Conservation (phyloP, 169 alveolate genomes). For the Eimeria mitis region DNA sequence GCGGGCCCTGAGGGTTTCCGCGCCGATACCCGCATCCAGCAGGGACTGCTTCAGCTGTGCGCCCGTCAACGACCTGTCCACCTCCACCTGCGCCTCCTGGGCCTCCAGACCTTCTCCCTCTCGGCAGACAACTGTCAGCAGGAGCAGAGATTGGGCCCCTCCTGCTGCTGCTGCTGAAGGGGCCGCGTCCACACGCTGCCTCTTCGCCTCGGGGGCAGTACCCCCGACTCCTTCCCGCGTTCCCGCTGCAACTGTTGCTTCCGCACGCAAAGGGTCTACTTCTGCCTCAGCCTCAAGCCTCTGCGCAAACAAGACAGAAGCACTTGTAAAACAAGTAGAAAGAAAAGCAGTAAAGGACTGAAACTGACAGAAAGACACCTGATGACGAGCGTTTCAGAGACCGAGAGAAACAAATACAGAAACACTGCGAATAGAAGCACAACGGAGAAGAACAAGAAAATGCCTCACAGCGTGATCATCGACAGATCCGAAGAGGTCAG, state of each 20-base stretch:
- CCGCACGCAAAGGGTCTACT: slow-evolving; percentile 28
- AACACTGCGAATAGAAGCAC: too few species aligned
- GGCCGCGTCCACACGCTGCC: slow-evolving; percentile 61
- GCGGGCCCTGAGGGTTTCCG: slow-evolving; percentile 44
- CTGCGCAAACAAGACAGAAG: not conserved
- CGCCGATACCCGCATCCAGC: slow-evolving; percentile 79
- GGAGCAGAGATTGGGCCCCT: not conserved
- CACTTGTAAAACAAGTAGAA: not conserved
- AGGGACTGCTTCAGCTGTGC: slow-evolving; percentile 77
- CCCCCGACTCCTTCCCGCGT: not conserved
- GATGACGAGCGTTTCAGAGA: not conserved
- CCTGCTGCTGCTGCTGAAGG: slow-evolving; percentile 26
- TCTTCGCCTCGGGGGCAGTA: slow-evolving; percentile 59
- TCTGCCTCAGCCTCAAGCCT: slow-evolving; percentile 61
- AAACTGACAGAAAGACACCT: too few species aligned
- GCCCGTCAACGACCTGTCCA: slow-evolving; percentile 54
- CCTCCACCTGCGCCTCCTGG: slow-evolving; percentile 80
- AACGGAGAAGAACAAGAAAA: not conserved
- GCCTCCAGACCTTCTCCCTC: slow-evolving; percentile 80
- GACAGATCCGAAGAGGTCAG: slow-evolving; percentile 95
- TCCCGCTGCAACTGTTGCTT: slow-evolving; percentile 9
- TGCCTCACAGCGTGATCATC: slow-evolving; percentile 91
- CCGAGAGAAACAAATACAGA: not conserved
- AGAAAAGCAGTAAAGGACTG: not conserved
- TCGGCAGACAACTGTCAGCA: slow-evolving; percentile 77